Base-by-base conservation (phyloP, 345 rosid species). In the Salix caprea region DNA sequence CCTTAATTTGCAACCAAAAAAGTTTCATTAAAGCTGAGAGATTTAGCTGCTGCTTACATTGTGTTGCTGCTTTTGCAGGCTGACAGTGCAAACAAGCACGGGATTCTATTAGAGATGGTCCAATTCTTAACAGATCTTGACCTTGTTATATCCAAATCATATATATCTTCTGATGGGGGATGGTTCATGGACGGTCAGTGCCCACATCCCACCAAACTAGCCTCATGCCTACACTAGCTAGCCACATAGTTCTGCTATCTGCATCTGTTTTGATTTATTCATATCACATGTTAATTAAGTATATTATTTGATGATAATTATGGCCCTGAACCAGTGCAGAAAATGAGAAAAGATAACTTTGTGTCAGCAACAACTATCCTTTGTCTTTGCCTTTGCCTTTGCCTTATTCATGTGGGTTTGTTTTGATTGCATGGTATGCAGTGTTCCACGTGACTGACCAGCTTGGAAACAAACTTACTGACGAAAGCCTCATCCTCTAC, bases 141-240 rank as follows among this genome's bases (percentile, higher is more conserved):
- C 82, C 98, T 95, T 69, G 93, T 93, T 76, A 95, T 95, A 37
- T 93, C 97, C 74, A 95, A 91, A 80, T 91, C 96, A 62, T 95
- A 95, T 82, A 91, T 95, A 76, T 93, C 94, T 42, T 93, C 99
- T 1, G 98, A 96, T 81, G 99, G 99, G 39, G 95, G 88, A 69
- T 93, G 99, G 98, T 84, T 93, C 81, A 96, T 96, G 99, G 99
- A 96, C 73, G 96, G 99, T 95, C 69, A 79, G 90, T 87, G 34
- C 7, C 46, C 30, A 48, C 8, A 15, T 24, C 7, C 10, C 67
- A 16, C 42, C 61, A 8, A 36, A 32, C 36, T 13, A 13, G 4
- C 70, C 9, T 65, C 79, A 66, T 42, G 67, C 77, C 71, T 62
- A 26, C 26, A 3, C 37, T 11, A 14, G 36, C 36, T 54, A 14